A percentile compares a stretch with the other conserved stretches of the same genome.
phyloP scores from a whole-genome alignment of 805 yeast genomes.

The Cyberlindnera japonica region DNA sequence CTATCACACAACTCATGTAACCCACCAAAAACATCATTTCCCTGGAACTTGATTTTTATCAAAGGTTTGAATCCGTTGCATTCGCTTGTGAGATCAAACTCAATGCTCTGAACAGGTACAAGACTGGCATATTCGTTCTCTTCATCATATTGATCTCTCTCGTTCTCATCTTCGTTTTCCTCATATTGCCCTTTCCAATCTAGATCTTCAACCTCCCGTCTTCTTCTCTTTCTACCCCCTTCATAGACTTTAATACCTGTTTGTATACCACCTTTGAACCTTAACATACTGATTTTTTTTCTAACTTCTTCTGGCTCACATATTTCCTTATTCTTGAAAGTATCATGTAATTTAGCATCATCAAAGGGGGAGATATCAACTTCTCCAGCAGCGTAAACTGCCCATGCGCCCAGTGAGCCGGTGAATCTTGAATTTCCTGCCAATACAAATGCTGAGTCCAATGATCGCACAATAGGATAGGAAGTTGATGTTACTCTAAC shows the following conservation, averaged over 20 bases:
- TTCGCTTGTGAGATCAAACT: constrained; percentile 39
- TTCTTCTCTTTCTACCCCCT: constrained; percentile 26
- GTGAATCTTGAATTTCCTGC: constrained; percentile 62
- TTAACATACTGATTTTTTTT: constrained; percentile 45
- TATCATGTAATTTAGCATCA: constrained; percentile 38
- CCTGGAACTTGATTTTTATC: constrained; percentile 40
- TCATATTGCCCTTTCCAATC: constrained; percentile 13
- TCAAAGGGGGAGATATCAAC: constrained; percentile 66
- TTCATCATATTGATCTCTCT: constrained; percentile 18
- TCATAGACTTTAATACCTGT: constrained; percentile 38
- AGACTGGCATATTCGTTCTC: constrained; percentile 45
- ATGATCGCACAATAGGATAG: constrained; percentile 33
- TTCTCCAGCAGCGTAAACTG: constrained; percentile 63
- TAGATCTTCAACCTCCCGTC: constrained; percentile 16
- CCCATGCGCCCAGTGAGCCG: constrained; percentile 66
- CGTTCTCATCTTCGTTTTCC: constrained; percentile 19
- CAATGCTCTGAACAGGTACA: constrained; percentile 55
- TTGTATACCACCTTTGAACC: constrained; percentile 57
- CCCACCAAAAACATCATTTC: constrained; percentile 76
- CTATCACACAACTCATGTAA: constrained; percentile 59
- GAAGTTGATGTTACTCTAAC: constrained; percentile 28
- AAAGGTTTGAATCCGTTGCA: constrained; percentile 19
- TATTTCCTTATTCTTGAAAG: constrained; percentile 23
- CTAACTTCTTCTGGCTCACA: constrained; percentile 23
- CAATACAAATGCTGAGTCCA: constrained; percentile 49